Conservation (phyloP, 2,329 filamentous ascomycete genomes). For the Diaporthe ampelina region DNA sequence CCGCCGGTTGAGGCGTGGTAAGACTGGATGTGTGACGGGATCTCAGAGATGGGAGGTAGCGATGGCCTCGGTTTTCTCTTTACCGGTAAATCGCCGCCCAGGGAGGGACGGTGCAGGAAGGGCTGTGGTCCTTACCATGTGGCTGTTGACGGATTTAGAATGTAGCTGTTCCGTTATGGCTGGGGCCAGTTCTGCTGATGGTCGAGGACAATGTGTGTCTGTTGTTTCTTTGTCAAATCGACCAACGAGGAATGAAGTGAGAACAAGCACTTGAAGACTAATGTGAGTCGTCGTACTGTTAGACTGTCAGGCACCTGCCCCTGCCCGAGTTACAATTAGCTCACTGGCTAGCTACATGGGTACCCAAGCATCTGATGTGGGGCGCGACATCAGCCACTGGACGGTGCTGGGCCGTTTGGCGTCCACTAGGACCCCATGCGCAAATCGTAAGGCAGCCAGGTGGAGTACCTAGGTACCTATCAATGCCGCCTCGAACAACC, state of each 20-base stretch:
- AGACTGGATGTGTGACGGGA: not conserved
- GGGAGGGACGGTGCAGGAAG: not conserved
- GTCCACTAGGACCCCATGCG: constrained; percentile 12
- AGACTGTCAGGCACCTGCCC: constrained; percentile 9
- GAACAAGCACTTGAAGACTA: not conserved
- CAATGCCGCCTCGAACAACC: too few relatives aligned
- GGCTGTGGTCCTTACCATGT: not conserved
- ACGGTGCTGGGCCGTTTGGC: not conserved
- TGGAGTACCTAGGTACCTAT: not conserved
- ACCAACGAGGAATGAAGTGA: not conserved
- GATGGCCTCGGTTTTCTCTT: not conserved
- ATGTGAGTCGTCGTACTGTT: not conserved
- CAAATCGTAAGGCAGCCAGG: not conserved
- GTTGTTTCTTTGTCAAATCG: constrained; percentile 3
- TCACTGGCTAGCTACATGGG: not conserved
- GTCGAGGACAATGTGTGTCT: constrained; percentile 1
- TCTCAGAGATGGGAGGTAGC: not conserved
- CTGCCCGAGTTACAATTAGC: not conserved
- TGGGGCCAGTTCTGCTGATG: not conserved
- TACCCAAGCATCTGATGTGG: not conserved
- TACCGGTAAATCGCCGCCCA: not conserved
- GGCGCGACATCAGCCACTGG: constrained; percentile 16
- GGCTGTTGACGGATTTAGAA: not conserved
- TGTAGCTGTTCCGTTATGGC: not conserved
- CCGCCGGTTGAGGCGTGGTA: not conserved